phyloP scores from a whole-genome alignment of 805 yeast genomes.

The Metschnikowia chrysomelidarum region DNA sequence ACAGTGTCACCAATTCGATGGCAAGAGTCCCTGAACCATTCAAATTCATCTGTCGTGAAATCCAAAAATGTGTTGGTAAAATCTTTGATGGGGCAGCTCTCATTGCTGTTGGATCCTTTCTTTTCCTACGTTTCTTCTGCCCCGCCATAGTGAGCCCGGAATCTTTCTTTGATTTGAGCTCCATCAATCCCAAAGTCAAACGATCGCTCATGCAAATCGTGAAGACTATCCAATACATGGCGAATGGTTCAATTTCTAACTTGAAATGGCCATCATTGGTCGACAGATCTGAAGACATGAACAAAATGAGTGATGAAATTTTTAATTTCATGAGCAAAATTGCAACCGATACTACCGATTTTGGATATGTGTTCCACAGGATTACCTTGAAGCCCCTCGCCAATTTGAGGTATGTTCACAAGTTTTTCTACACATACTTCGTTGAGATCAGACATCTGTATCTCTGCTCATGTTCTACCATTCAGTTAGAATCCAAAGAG shows the following conservation, averaged over 20 bases:
- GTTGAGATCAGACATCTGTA: constrained; percentile 29
- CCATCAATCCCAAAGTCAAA: constrained; percentile 39
- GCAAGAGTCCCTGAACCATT: constrained; percentile 67
- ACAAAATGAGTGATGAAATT: constrained; percentile 27
- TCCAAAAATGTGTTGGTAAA: constrained; percentile 53
- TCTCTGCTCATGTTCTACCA: constrained; percentile 24
- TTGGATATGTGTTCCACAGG: constrained; percentile 28
- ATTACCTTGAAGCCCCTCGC: constrained; percentile 31
- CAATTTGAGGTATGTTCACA: constrained; percentile 40
- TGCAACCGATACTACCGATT: constrained; percentile 15
- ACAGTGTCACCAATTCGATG: constrained; percentile 55
- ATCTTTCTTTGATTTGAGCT: constrained; percentile 38
- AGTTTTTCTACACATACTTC: constrained; percentile 37
- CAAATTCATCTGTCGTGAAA: constrained; percentile 65
- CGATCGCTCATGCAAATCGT: constrained; percentile 77
- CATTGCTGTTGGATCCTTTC: constrained; percentile 80
- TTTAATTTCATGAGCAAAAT: constrained; percentile 28
- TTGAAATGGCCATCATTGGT: constrained; percentile 62
- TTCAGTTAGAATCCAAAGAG: constrained; percentile 18
- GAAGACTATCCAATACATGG: constrained; percentile 80
- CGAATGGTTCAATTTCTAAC: constrained; percentile 70
- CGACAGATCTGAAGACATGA: constrained; percentile 39
- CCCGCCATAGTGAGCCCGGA: constrained; percentile 93
- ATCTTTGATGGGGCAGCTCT: constrained; percentile 60
- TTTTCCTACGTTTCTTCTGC: constrained; percentile 76